These are phyloP conservation scores for Metarhizium album DNA, from an alignment of 2,329 filamentous ascomycete genomes.

Conservation along the genomic window DNA sequence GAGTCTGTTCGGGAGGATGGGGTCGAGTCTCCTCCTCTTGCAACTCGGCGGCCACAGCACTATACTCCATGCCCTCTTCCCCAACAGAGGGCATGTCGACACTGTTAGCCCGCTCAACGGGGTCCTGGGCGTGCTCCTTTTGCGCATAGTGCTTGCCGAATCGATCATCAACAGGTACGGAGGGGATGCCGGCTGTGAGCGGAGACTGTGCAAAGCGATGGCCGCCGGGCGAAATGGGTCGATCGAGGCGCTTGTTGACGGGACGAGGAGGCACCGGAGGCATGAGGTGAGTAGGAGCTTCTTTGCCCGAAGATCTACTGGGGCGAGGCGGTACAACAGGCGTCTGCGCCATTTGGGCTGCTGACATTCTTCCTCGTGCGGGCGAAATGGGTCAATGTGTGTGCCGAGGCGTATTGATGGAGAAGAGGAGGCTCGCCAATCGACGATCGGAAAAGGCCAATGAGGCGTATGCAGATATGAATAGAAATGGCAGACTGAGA, in stretches of 20 bases:
- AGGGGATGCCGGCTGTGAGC: slow-evolving; percentile 58
- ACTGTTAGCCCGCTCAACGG: slow-evolving; percentile 55
- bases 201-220: slow-evolving; percentile 79
- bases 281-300: slow-evolving; percentile 25
- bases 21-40: slow-evolving; percentile 21
- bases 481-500: neutral
- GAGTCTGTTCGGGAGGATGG: slow-evolving; percentile 45
- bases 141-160: slow-evolving; percentile 24
- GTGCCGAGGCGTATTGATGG: neutral
- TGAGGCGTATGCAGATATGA: neutral
- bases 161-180: slow-evolving; percentile 26
- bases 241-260: slow-evolving; percentile 55
- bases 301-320: slow-evolving; percentile 36
- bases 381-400: neutral
- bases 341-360: slow-evolving; percentile 36
- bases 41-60: slow-evolving; percentile 39
- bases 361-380: slow-evolving; percentile 29
- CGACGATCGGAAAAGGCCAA: neutral
- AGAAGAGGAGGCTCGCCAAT: neutral
- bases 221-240: slow-evolving; percentile 65
- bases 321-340: slow-evolving; percentile 50
- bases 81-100: slow-evolving; percentile 77
- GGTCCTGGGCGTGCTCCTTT: slow-evolving; percentile 26
- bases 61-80: slow-evolving; percentile 85
- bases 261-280: slow-evolving; percentile 77